Percentiles rank a stretch among this genome's conserved stretches.
Evolutionary conservation across 1,284 basidiomycete genomes (phyloP).

Genomic region (Ceratobasidium sp.): DNA sequence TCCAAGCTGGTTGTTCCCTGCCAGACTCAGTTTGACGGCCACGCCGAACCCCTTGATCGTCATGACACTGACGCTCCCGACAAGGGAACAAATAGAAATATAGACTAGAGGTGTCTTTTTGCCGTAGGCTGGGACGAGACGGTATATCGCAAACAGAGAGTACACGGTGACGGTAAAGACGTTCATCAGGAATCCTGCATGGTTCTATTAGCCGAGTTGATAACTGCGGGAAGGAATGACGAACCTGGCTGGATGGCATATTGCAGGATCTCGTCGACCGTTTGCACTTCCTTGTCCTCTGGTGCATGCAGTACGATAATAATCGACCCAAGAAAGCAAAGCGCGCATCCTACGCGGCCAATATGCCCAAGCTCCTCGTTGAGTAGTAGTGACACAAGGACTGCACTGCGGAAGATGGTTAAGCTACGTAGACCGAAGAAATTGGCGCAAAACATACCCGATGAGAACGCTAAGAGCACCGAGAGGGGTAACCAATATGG

Average conservation of each 20-base stretch:
- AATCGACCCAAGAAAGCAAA: conserved; percentile 92
- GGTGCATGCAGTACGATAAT: conserved; percentile 98
- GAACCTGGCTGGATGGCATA: conserved; percentile 91
- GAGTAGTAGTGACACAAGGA: conserved; percentile 92
- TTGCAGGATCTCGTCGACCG: conserved; percentile 92
- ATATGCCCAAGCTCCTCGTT: conserved; percentile 95
- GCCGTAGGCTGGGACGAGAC: conserved; percentile 88
- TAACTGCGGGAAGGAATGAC: conserved; percentile 52
- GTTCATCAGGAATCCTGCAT: conserved; percentile 87
- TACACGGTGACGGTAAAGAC: conserved; percentile 87
- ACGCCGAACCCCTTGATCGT: conserved; percentile 97
- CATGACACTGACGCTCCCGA: conserved; percentile 92
- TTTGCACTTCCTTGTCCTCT: conserved; percentile 92
- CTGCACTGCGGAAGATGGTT: conserved; percentile 69
- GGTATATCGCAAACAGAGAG: conserved; percentile 88
- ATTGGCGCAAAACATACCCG: conserved; percentile 73
- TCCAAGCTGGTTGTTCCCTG: conserved; percentile 95
- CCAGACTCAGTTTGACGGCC: conserved; percentile 93
- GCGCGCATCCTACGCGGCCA: conserved; percentile 90
- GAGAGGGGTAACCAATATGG: conserved; percentile 95
- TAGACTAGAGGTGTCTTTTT: conserved; percentile 92
- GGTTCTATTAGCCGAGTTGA: conserved; percentile 9
- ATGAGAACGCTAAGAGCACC: conserved; percentile 97
- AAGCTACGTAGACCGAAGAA: neutral
- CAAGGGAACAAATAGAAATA: conserved; percentile 91